Percentiles rank a stretch among this genome's conserved stretches.
These are phyloP conservation scores for Termitomyces sp. DNA, from an alignment of 768 basidiomycete genomes.

Conservation along the genomic window DNA sequence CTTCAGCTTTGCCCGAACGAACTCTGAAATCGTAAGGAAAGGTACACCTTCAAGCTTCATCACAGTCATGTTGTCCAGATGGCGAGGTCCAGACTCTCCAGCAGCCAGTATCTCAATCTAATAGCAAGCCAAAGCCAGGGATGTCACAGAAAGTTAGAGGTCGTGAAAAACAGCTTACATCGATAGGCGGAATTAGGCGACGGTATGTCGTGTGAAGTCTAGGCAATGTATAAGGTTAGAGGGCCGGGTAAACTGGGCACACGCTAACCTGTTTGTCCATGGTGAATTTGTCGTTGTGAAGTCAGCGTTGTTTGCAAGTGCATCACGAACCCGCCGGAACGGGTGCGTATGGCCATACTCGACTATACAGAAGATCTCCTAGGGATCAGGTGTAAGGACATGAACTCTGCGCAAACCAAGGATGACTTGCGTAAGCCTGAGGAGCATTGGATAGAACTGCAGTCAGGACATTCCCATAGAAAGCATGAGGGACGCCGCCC, in stretches of 20 bases:
- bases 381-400: constrained; percentile 12
- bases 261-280: constrained; percentile 77
- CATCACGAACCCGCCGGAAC: constrained; percentile 77
- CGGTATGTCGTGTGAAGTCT: constrained; percentile 77
- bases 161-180: constrained; percentile 39
- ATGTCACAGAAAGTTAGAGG: constrained; percentile 1
- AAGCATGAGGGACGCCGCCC: constrained; percentile 68
- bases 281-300: constrained; percentile 68
- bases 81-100: constrained; percentile 76
- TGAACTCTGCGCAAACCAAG: constrained; percentile 1
- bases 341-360: constrained; percentile 70
- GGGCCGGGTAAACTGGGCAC: background rate
- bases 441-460: constrained; percentile 64
- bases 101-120: constrained; percentile 83
- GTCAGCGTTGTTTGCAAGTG: constrained; percentile 57
- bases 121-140: background rate
- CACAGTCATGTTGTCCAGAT: constrained; percentile 61
- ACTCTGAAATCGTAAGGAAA: constrained; percentile 82
- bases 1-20: constrained; percentile 81
- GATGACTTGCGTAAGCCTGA: constrained; percentile 55
- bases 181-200: constrained; percentile 71
- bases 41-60: constrained; percentile 68
- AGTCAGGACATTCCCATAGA: constrained; percentile 70
- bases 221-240: constrained; percentile 10
- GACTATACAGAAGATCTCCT: constrained; percentile 87